Evolutionary conservation across 75 land plant genomes (phyloP), one percentile per base, ranked within the genome.

Genomic region (Pseudotsuga menziesii): DNA sequence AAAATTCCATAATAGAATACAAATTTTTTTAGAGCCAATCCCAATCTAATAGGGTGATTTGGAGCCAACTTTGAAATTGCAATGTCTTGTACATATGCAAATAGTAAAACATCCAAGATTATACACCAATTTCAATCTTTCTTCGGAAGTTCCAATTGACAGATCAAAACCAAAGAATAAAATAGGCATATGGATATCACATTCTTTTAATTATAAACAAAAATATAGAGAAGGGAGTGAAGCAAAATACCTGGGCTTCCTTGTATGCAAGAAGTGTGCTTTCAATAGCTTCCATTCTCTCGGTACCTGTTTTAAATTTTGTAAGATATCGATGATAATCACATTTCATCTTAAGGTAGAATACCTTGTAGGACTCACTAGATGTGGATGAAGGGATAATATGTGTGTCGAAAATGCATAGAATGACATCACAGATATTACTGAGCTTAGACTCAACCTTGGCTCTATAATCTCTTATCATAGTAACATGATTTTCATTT

Each of bases 271-370:
- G 29, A 67, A 85, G 1, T 29, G 32, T 29, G 32, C 32, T 29
- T 29, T 29, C 32, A 29, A 1, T 29, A 29, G 32, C 32, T 60
- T 85, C 84, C 77, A 82, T 87, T 22, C 82, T 71, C 41, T 85
- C 89, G 0, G 79, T 77, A 22, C 87, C 87, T 11, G 78, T 80
- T 74, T 82, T 85, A 55, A 87, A 87, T 79, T 87, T 86, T 16
- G 88, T 87, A 35, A 90, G 58, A 29, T 29, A 29, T 29, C 32
- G 76, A 74, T 90, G 90, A 58, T 90, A 90, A 64, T 91, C 91
- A 4, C 93, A 89, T 81, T 91, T 88, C 93, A 91, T 91, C 86
- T 91, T 91, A 36, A 91, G 77, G 72, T 91, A 91, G 62, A 91
- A 91, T 4, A 91, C 93, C 83, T 88, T 91, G 32, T n/a, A n/a